These are phyloP conservation scores for Cercospora sp. DNA, from an alignment of 2,329 filamentous ascomycete species.

Conservation along the genomic window DNA sequence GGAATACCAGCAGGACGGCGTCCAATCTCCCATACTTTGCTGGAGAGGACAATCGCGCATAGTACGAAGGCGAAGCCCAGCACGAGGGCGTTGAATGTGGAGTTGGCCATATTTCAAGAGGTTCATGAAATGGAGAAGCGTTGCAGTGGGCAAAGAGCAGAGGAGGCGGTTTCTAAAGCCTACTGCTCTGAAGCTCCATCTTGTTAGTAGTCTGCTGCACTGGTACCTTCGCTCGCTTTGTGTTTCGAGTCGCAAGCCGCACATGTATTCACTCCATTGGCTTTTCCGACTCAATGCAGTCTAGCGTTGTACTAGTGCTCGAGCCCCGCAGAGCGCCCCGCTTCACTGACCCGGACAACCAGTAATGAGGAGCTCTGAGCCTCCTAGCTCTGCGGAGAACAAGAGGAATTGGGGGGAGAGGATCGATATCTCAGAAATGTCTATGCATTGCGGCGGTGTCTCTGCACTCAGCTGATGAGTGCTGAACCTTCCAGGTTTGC, in stretches of 20 bases:
- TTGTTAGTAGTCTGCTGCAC: neutral
- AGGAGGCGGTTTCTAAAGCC: neutral
- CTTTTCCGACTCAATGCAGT: neutral
- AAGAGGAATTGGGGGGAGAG: neutral
- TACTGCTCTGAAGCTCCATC: neutral
- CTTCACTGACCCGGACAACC: neutral
- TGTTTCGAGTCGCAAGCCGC: neutral
- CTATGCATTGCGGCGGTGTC: neutral
- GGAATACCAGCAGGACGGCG: neutral
- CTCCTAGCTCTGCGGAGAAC: neutral
- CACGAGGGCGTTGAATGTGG: neutral
- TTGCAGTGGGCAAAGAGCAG: neutral
- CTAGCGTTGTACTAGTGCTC: neutral
- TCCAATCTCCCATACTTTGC: neutral
- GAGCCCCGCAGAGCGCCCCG: neutral
- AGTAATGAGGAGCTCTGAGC: neutral
- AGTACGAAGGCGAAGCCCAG: neutral
- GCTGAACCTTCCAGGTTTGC: neutral
- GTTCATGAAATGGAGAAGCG: neutral
- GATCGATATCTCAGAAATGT: neutral
- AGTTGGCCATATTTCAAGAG: neutral
- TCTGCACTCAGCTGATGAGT: neutral
- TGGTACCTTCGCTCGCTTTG: neutral
- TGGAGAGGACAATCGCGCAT: neutral
- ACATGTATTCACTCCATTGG: neutral